Base-by-base conservation (phyloP, 306 rosid genomes). In the Hippophae tibetana region DNA sequence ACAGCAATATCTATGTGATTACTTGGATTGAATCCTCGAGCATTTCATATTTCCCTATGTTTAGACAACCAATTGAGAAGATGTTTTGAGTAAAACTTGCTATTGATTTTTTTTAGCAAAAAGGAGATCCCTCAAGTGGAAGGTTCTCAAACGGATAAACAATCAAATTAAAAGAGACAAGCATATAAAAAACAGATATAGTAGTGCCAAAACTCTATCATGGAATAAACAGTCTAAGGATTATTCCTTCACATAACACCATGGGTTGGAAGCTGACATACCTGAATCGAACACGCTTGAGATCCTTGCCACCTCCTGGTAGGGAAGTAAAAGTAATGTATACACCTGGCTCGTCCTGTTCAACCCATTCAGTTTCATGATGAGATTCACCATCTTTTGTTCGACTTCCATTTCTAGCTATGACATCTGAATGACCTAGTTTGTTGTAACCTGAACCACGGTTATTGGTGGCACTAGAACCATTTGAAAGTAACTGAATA, bases 281-380 rank as follows among this genome's bases (percentile, higher is more conserved):
- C 96, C 98, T 90, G 95, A 90, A 92, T 66, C 98, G 96, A 60
- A 92, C 96, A 74, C 96, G 87, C 76, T 92, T 87, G 14, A 87
- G 93, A 81, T 83, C 96, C 73, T 76, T 79, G 62, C 68, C 81
- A 41, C 96, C 96, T 64, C 94, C 89, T 8, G 95, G 89, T 43
- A 85, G 76, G 72, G 93, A 76, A 57, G 82, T 79, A 51, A 92
- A 84, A 42, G 98, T 79, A 61, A 92, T 85, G 70, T 87, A 92
- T 54, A 92, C 95, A 54, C 98, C 98, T 8, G 98, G 79, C 69
- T 92, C 98, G 70, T 83, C 90, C 76, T 92, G 95, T 72, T 92
- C 93, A 26, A 87, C 86, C 96, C 96, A 79, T 76, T 92, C 98
- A n/a, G 79, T 79, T 70, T 79, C 90, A 42, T 66, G 67, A 72